Evolutionary conservation across 345 rosid genomes (phyloP), one percentile per base, ranked within the genome.

Genomic region (Arabidopsis thaliana): DNA sequence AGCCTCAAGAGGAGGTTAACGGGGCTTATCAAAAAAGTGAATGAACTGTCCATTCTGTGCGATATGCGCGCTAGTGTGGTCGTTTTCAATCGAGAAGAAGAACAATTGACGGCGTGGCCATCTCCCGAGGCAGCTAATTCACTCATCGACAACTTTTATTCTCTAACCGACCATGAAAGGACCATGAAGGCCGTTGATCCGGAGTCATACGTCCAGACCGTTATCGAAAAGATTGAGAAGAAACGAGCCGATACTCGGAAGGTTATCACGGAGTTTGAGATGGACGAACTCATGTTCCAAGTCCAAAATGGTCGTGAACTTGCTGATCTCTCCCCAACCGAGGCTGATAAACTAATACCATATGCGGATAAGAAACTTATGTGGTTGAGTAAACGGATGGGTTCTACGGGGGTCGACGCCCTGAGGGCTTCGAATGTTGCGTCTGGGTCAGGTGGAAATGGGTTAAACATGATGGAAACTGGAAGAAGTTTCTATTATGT

Each of bases 191-290:
- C 75, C 7, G 5, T 24, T 4, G 59, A 71, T 24, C 65, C 41
- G 32, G 75, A 71, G 32, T 60, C 75, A 14, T 59, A 5, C 75
- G 36, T 59, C 67, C 40, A 36, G 30, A 16, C 46, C 20, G 60
- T 59, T 2, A 71, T 12, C 38, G 7, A 71, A 7, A 59, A 46
- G 40, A 16, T 37, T 0, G 40, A 59, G 59, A 71, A 40, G 40
- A 68, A 53, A 3, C 3, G 53, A 6, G 62, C 40, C 16, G 28
- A 40, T 2, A 2, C 40, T 25, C 46, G 14, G 10, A 41, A 61
- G 60, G 75, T 12, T 1, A 28, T 60, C 14, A 28, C 4, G 5
- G 67, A 50, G 33, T 0, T 49, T 22, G 60, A 71, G 68, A 50
- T 71, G 40, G 59, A 71, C 3, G 13, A 25, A 49, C 75, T 71